A percentile compares a stretch with the other conserved stretches of the same genome.
phyloP scores from a whole-genome alignment of 441 rosid genomes.

The Gossypium lobatum region DNA sequence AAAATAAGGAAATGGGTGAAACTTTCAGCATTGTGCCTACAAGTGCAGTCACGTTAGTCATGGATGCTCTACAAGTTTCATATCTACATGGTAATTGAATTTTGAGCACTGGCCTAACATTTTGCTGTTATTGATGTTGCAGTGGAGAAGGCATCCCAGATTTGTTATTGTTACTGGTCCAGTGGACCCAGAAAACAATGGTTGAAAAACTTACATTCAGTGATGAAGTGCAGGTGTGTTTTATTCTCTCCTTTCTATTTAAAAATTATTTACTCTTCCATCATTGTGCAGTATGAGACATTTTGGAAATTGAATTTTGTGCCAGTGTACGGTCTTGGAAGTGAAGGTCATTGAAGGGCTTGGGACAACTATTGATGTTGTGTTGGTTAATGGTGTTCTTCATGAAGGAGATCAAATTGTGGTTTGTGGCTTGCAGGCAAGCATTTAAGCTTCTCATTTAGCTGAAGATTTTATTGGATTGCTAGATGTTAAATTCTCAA shows the following conservation, averaged over 20 bases:
- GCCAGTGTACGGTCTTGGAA: constrained; percentile 89
- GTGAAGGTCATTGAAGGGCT: constrained; percentile 93
- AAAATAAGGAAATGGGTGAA: constrained; percentile 83
- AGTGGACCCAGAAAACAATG: constrained; percentile 96
- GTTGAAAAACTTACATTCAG: constrained; percentile 82
- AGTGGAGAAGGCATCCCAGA: constrained; percentile 98
- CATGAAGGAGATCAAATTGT: constrained; percentile 98
- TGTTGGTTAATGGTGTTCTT: constrained; percentile 84
- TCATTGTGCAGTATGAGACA: constrained; percentile 11
- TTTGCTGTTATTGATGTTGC: constrained; percentile 17
- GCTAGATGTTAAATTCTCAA: background rate
- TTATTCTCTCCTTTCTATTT: constrained; percentile 10
- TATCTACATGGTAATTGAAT: constrained; percentile 10
- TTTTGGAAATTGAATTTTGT: constrained; percentile 24
- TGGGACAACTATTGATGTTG: constrained; percentile 95
- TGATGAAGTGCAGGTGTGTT: constrained; percentile 71
- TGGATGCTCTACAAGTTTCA: background rate
- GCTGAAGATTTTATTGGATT: constrained; percentile 5
- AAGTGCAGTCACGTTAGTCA: constrained; percentile 70
- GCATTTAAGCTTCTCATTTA: constrained; percentile 19
- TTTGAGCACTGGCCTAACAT: background rate
- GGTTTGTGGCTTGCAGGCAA: constrained; percentile 93
- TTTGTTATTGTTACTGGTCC: constrained; percentile 70
- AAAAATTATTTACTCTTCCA: background rate
- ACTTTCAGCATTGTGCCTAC: constrained; percentile 88